phyloP scores from a whole-genome alignment of 2,329 filamentous ascomycete species.

The Coniochaeta sp. region DNA sequence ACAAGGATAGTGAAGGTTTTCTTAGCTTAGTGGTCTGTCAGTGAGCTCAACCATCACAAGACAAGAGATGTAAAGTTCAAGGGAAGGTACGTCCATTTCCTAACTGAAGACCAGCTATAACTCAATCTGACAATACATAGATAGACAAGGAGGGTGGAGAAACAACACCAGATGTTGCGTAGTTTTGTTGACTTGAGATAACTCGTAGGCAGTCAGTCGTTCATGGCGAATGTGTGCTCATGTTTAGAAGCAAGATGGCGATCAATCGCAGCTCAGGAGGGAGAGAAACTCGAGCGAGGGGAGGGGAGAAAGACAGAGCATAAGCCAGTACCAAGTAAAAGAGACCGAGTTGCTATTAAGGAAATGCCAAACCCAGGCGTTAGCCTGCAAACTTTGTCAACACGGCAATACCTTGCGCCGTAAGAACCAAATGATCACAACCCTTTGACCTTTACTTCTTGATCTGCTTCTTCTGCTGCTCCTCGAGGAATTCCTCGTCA shows the following conservation, averaged over 20 bases:
- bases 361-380: background rate
- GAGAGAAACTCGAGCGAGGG: background rate
- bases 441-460: constrained; percentile 23
- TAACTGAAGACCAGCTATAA: background rate
- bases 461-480: constrained; percentile 36
- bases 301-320: background rate
- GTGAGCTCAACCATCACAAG: background rate
- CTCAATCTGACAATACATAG: background rate
- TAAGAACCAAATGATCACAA: background rate
- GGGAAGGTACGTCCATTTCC: background rate
- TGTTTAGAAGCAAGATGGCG: background rate
- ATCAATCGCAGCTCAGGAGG: background rate
- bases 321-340: background rate
- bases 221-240: background rate
- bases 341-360: background rate
- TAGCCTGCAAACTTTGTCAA: background rate
- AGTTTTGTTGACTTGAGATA: background rate
- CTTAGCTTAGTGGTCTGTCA: background rate
- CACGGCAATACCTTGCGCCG: background rate
- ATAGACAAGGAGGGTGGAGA: background rate
- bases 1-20: background rate
- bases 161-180: background rate
- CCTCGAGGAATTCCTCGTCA: constrained; percentile 71
- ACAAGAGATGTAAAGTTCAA: background rate
- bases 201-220: background rate